These are phyloP conservation scores for Nicotiana knightiana DNA, from an alignment of 257 asterid genomes.

Conservation along the genomic window DNA sequence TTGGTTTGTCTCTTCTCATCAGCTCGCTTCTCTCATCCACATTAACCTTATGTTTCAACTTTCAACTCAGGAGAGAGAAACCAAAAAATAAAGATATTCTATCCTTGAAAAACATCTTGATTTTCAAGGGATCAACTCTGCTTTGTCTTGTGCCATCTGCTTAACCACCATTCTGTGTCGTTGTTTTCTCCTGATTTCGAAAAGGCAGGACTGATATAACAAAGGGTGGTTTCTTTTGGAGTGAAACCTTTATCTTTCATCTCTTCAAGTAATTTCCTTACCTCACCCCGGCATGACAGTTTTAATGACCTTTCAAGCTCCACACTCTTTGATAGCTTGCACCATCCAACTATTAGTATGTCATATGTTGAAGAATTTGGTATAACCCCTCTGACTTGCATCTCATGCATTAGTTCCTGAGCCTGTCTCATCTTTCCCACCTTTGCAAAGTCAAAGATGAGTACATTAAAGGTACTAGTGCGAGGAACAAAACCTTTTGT, in stretches of 20 bases:
- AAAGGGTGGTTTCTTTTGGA: conserved; percentile 61
- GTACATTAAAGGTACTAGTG: conserved; percentile 64
- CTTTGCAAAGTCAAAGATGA: conserved; percentile 65
- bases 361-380: conserved; percentile 82
- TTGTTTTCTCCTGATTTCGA: conserved; percentile 69
- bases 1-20: background rate
- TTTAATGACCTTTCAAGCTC: conserved; percentile 40
- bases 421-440: conserved; percentile 87
- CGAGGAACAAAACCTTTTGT: conserved; percentile 73
- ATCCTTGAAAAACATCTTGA: background rate
- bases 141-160: conserved; percentile 48
- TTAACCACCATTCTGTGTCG: conserved; percentile 58
- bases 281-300: conserved; percentile 51
- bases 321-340: conserved; percentile 39
- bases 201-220: conserved; percentile 50
- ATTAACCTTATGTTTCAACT: background rate
- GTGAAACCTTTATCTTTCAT: conserved; percentile 62
- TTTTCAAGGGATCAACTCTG: conserved; percentile 16
- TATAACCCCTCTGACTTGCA: conserved; percentile 58
- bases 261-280: conserved; percentile 54
- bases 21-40: background rate
- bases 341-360: conserved; percentile 79
- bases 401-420: conserved; percentile 76
- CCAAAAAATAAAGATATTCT: background rate
- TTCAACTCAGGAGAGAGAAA: background rate